Evolutionary conservation across 352 stramenopile genomes (phyloP).

Genomic region (Pythium dissimile): DNA sequence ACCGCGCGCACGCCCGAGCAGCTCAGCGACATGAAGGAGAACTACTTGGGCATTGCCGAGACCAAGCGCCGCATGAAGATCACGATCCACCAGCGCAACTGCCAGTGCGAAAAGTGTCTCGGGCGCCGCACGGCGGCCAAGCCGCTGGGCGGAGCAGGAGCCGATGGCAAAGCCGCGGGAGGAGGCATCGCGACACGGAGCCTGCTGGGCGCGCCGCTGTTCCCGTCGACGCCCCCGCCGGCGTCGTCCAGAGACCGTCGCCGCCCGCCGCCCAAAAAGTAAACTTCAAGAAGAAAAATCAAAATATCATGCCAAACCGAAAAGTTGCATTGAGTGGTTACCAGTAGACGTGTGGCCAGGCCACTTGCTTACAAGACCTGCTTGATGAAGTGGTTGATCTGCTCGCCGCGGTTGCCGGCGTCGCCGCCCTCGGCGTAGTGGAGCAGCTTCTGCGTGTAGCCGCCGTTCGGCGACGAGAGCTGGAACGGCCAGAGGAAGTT

Average conservation of each 20-base stretch:
- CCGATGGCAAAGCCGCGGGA: constrained; percentile 1
- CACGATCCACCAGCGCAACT: constrained; percentile 80
- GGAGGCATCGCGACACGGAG: too few relatives aligned
- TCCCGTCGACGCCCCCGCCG: constrained; percentile 41
- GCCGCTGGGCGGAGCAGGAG: too few relatives aligned
- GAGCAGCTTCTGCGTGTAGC: constrained; percentile 93
- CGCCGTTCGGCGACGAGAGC: constrained; percentile 95
- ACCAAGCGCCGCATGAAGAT: constrained; percentile 84
- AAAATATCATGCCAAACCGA: constrained; percentile 18
- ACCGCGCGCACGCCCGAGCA: constrained; percentile 66
- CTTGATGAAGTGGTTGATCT: constrained; percentile 96
- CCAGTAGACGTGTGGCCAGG: not conserved
- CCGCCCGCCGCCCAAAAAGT: constrained; percentile 22
- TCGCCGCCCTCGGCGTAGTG: constrained; percentile 94
- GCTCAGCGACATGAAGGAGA: constrained; percentile 82
- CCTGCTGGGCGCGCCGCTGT: constrained; percentile 18
- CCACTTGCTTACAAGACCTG: constrained; percentile 85
- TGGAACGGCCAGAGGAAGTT: constrained; percentile 99
- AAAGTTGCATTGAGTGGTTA: constrained; percentile 11
- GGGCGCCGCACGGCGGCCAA: constrained; percentile 47
- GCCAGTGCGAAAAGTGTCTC: constrained; percentile 74
- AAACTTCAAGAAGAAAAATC: not conserved
- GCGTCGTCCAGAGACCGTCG: constrained; percentile 31
- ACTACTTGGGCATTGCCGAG: constrained; percentile 82
- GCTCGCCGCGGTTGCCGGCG: constrained; percentile 87